Evolutionary conservation across 2,329 filamentous ascomycete species (phyloP).

Genomic region (Stromatinia cepivora): DNA sequence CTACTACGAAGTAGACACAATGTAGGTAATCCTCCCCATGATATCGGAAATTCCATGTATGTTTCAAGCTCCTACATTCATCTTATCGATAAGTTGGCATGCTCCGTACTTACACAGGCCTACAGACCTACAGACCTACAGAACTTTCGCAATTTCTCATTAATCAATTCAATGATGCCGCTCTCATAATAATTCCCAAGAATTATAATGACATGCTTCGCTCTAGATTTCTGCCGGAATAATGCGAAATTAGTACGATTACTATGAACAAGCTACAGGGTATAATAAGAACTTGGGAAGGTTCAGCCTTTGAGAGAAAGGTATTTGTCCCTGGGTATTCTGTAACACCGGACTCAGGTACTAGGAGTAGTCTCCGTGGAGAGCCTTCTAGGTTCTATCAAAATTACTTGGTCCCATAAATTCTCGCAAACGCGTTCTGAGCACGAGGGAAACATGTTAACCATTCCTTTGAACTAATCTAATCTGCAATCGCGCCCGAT

Average conservation of each 20-base stretch:
- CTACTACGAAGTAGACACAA: neutral
- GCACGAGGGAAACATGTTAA: neutral
- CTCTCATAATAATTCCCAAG: neutral
- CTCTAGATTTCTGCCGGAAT: neutral
- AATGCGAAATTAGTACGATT: neutral
- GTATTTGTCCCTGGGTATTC: neutral
- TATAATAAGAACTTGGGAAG: neutral
- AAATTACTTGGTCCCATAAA: slow-evolving; percentile 2
- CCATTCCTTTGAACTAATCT: neutral
- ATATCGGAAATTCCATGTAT: neutral
- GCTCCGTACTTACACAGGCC: too few species aligned
- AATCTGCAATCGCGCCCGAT: neutral
- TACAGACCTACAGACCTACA: neutral
- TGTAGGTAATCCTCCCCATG: neutral
- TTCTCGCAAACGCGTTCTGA: neutral
- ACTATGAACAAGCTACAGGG: neutral
- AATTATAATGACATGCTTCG: neutral
- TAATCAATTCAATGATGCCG: slow-evolving; percentile 4
- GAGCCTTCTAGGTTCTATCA: slow-evolving; percentile 2
- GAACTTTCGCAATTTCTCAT: neutral
- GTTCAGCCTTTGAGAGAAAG: neutral
- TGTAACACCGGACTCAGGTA: slow-evolving; percentile 3
- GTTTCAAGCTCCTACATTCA: neutral
- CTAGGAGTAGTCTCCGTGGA: neutral
- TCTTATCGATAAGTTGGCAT: neutral